Evolutionary conservation across 2,329 filamentous ascomycete species (phyloP).

Genomic region (Calonectria crousiana): DNA sequence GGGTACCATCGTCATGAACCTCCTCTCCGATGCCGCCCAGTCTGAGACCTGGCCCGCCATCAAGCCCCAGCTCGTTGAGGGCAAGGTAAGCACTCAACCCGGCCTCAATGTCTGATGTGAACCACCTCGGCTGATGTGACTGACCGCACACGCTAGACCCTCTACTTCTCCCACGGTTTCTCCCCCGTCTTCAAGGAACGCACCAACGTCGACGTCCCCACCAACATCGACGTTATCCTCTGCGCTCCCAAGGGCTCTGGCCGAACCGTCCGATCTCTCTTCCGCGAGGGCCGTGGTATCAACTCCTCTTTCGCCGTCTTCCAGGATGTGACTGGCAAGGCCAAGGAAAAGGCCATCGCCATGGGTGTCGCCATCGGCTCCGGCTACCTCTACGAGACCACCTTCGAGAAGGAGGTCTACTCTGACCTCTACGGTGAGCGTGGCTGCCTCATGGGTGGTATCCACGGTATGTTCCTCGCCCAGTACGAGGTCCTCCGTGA

Average conservation of each 20-base stretch:
- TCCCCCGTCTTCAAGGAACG: slow-evolving; percentile 99
- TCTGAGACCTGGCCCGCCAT: slow-evolving; percentile 98
- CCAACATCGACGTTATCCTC: slow-evolving; percentile 98
- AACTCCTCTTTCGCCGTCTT: slow-evolving; percentile 99
- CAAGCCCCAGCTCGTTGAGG: slow-evolving; percentile 98
- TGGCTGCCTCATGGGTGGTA: slow-evolving; percentile 99
- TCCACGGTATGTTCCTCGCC: slow-evolving; percentile 99
- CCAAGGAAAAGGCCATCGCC: slow-evolving; percentile 97
- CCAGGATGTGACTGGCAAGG: slow-evolving; percentile 98
- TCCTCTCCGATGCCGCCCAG: slow-evolving; percentile 97
- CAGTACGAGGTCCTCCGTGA: slow-evolving; percentile 99
- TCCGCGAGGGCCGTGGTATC: slow-evolving; percentile 99
- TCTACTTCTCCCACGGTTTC: slow-evolving; percentile 99
- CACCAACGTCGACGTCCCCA: slow-evolving; percentile 98
- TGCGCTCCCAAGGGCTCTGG: slow-evolving; percentile 99
- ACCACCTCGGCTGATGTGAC: slow-evolving; percentile 35
- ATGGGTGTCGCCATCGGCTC: slow-evolving; percentile 97
- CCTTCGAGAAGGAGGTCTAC: slow-evolving; percentile 99
- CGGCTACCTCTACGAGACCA: slow-evolving; percentile 99
- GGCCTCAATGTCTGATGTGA: not conserved
- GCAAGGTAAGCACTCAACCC: slow-evolving; percentile 78
- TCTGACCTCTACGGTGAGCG: slow-evolving; percentile 99
- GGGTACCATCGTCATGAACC: slow-evolving; percentile 98
- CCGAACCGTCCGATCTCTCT: slow-evolving; percentile 97
- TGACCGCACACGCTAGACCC: slow-evolving; percentile 70